These are phyloP conservation scores for Thalassiosira livingstoniorum DNA, from an alignment of 352 stramenopile species.

Conservation along the genomic window DNA sequence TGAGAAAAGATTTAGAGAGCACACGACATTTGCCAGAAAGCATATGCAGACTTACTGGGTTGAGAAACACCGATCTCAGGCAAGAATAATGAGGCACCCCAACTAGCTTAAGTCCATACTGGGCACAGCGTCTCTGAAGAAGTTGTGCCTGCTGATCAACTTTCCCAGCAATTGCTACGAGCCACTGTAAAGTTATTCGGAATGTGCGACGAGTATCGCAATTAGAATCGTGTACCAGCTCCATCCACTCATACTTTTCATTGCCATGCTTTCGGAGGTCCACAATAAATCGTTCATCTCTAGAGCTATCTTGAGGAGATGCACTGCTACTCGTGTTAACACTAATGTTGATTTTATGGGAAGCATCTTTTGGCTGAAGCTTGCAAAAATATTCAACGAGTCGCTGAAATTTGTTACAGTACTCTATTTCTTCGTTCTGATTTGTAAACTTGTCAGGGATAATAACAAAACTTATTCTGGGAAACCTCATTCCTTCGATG, in stretches of 20 bases:
- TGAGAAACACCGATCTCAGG: conserved; percentile 76
- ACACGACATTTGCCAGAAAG: not conserved
- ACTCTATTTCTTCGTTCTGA: conserved; percentile 71
- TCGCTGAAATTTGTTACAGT: conserved; percentile 75
- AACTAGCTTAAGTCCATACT: conserved; percentile 82
- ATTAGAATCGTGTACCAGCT: conserved; percentile 76
- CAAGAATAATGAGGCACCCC: conserved; percentile 75
- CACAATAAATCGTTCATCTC: conserved; percentile 68
- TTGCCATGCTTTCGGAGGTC: conserved; percentile 69
- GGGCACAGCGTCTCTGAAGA: conserved; percentile 75
- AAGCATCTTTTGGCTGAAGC: conserved; percentile 66
- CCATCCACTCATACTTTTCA: conserved; percentile 85
- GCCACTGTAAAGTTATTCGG: conserved; percentile 85
- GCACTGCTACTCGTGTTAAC: conserved; percentile 57
- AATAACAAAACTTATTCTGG: conserved; percentile 82
- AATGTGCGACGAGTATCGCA: conserved; percentile 82
- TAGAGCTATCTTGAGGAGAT: conserved; percentile 36
- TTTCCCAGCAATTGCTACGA: conserved; percentile 81
- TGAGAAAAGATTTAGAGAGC: conserved; percentile 11
- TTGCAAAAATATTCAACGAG: conserved; percentile 82
- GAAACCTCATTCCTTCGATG: conserved; percentile 75
- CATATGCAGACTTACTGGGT: conserved; percentile 66
- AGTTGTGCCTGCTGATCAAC: conserved; percentile 83
- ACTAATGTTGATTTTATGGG: conserved; percentile 62
- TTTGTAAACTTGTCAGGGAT: conserved; percentile 74